Percentiles rank a stretch among this genome's conserved stretches.
Conservation (phyloP, 2,329 filamentous ascomycete species). For the Calycina herbarum region DNA sequence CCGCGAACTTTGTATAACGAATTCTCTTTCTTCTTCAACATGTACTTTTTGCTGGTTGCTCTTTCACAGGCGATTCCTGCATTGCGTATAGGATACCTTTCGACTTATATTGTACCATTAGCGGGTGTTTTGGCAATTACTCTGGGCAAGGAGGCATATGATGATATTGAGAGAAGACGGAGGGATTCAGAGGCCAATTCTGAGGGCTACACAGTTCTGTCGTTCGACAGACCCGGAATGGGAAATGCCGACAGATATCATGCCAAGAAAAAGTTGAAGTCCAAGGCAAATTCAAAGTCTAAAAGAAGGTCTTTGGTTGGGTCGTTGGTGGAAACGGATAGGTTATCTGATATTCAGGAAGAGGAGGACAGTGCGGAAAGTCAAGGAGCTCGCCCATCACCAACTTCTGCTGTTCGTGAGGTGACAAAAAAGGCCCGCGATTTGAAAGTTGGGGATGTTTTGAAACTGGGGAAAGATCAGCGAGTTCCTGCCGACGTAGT, state of each 20-base stretch:
- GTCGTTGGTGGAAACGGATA: slow-evolving; percentile 40
- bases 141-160: slow-evolving; percentile 90
- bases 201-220: slow-evolving; percentile 78
- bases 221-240: slow-evolving; percentile 60
- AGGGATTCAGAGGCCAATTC: slow-evolving; percentile 94
- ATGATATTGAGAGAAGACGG: slow-evolving; percentile 83
- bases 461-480: slow-evolving; percentile 89
- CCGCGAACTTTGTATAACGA: slow-evolving; percentile 96
- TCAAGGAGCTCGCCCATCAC: slow-evolving; percentile 42
- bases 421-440: slow-evolving; percentile 80
- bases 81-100: slow-evolving; percentile 88
- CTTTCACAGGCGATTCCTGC: slow-evolving; percentile 89
- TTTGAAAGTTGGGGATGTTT: slow-evolving; percentile 90
- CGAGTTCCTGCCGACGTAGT: slow-evolving; percentile 93
- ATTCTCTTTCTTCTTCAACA: slow-evolving; percentile 99
- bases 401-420: slow-evolving; percentile 60
- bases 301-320: slow-evolving; percentile 33
- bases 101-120: slow-evolving; percentile 89
- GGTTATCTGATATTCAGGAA: slow-evolving; percentile 66
- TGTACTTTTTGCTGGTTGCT: slow-evolving; percentile 96
- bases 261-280: slow-evolving; percentile 49
- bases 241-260: slow-evolving; percentile 38
- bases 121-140: slow-evolving; percentile 91
- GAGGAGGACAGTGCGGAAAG: slow-evolving; percentile 60
- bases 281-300: slow-evolving; percentile 42